Evolutionary conservation across 305 asterid genomes (phyloP).

Genomic region (Fraxinus latifolia): DNA sequence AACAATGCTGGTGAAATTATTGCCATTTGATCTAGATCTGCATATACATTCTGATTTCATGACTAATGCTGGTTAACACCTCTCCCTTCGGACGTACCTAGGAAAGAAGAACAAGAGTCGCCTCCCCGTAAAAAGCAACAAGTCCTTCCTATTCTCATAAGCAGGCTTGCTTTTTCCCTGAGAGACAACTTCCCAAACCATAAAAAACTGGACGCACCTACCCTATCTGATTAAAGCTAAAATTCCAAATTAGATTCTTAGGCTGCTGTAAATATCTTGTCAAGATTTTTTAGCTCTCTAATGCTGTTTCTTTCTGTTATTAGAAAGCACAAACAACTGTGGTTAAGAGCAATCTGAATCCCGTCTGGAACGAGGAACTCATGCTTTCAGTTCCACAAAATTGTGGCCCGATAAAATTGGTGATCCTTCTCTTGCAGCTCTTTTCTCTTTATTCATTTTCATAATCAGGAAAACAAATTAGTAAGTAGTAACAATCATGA

Average conservation of each 20-base stretch:
- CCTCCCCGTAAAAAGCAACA: background rate
- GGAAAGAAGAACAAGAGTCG: background rate
- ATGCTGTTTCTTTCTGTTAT: slow-evolving; percentile 22
- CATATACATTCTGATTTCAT: background rate
- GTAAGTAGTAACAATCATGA: background rate
- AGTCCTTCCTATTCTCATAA: background rate
- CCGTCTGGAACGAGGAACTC: slow-evolving; percentile 70
- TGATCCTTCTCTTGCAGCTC: slow-evolving; percentile 26
- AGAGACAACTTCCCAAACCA: background rate
- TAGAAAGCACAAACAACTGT: slow-evolving; percentile 75
- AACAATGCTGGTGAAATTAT: background rate
- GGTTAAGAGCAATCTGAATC: slow-evolving; percentile 69
- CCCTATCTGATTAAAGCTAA: background rate
- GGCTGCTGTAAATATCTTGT: background rate
- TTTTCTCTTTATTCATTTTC: background rate
- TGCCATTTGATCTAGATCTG: background rate
- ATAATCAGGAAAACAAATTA: background rate
- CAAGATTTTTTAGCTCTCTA: background rate
- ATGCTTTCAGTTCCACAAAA: slow-evolving; percentile 54
- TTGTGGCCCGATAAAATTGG: slow-evolving; percentile 65
- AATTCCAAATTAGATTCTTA: background rate
- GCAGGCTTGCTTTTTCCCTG: background rate
- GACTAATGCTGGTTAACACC: background rate
- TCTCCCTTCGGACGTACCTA: background rate
- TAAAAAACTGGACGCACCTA: background rate